Conservation (phyloP, 306 rosid genomes). For the Lagenaria siceraria region DNA sequence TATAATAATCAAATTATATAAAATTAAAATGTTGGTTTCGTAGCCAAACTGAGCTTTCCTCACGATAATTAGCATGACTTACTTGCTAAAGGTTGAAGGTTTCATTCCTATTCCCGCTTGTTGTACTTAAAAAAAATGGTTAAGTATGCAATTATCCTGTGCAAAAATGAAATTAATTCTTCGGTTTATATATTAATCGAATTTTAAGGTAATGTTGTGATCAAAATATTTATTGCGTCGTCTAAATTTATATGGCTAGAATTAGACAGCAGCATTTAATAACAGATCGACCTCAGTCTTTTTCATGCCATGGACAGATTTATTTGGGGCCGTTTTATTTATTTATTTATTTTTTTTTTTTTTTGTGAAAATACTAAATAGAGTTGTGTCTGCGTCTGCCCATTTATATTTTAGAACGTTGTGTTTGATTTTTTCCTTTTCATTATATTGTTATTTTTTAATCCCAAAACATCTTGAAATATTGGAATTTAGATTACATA, state of each 20-base stretch:
- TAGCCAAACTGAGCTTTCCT: too few species aligned
- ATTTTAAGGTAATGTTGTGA: not conserved
- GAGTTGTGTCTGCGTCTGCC: not conserved
- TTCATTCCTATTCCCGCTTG: too few species aligned
- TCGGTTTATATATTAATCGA: not conserved
- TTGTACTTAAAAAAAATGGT: not conserved
- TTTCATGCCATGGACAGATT: too few species aligned
- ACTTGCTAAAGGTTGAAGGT: too few species aligned
- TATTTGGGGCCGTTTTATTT: too few species aligned
- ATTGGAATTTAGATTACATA: not conserved
- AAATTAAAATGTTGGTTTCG: too few species aligned
- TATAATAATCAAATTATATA: not conserved
- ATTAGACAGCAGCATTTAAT: not conserved
- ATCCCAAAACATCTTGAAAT: not conserved
- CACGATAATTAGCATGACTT: too few species aligned
- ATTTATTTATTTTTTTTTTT: too few species aligned
- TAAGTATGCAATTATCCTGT: not conserved
- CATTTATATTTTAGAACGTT: not conserved
- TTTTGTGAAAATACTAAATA: too few species aligned
- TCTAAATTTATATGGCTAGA: not conserved
- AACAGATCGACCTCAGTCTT: not conserved
- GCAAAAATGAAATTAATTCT: not conserved
- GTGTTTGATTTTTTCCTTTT: not conserved
- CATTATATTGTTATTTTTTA: not conserved
- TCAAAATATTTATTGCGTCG: not conserved